Conservation (phyloP, 2,329 filamentous ascomycete genomes). For the Fusarium coffeatum region DNA sequence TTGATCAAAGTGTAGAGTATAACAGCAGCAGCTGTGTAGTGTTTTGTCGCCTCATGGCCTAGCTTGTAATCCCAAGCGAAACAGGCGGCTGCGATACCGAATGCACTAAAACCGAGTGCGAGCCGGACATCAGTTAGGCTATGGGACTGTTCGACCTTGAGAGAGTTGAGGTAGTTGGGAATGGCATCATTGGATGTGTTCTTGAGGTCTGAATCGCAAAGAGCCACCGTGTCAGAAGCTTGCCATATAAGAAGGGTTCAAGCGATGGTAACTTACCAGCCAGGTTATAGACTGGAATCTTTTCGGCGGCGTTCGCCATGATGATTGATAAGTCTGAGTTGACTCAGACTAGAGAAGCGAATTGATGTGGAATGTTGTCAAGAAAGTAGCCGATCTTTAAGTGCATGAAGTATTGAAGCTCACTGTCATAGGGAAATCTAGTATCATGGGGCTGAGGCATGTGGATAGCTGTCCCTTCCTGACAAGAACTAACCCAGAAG, state of each 20-base stretch:
- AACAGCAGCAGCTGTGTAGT: constrained; percentile 83
- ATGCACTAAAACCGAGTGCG: constrained; percentile 82
- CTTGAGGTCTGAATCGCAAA: constrained; percentile 78
- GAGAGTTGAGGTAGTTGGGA: constrained; percentile 89
- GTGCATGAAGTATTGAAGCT: constrained; percentile 11
- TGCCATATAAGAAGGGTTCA: constrained; percentile 1
- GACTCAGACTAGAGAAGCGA: neutral
- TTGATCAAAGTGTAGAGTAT: constrained; percentile 84
- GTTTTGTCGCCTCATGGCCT: constrained; percentile 88
- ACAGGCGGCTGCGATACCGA: constrained; percentile 81
- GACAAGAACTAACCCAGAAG: constrained; percentile 8
- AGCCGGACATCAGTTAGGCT: constrained; percentile 84
- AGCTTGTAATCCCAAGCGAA: constrained; percentile 93
- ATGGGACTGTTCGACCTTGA: constrained; percentile 87
- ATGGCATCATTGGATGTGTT: constrained; percentile 96
- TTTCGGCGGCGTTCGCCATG: constrained; percentile 58
- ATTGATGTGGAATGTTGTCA: constrained; percentile 13
- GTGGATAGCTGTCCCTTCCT: constrained; percentile 43
- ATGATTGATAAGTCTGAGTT: constrained; percentile 7
- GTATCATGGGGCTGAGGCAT: constrained; percentile 36
- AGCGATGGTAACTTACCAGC: constrained; percentile 60
- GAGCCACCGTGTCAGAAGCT: constrained; percentile 47
- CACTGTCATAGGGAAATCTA: constrained; percentile 23
- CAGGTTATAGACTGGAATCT: constrained; percentile 75
- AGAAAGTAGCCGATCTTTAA: constrained; percentile 23